Conservation (phyloP, 1,284 basidiomycete species). For the Schizophyllum amplum region DNA sequence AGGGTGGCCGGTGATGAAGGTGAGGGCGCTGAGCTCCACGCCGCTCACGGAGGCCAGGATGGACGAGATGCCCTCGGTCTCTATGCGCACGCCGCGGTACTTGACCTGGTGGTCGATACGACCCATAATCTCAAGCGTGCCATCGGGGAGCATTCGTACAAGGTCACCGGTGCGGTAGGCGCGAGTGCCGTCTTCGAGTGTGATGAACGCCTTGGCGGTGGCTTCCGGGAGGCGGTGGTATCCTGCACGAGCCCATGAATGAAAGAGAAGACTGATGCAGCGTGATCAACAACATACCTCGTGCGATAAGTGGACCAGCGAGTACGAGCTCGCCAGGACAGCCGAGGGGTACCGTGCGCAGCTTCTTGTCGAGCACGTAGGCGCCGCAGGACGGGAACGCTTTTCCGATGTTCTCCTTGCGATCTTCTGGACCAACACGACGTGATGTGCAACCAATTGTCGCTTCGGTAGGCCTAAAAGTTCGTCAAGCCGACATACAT, state of each 20-base stretch:
- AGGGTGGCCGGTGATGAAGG: constrained; percentile 30
- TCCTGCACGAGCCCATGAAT: not conserved
- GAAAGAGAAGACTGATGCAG: not conserved
- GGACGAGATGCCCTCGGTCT: constrained; percentile 34
- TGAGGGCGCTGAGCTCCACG: constrained; percentile 24
- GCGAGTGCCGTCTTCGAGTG: not conserved
- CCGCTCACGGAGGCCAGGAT: constrained; percentile 24
- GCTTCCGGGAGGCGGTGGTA: not conserved
- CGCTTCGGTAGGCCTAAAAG: constrained; percentile 11
- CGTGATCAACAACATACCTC: not conserved
- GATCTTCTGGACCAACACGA: constrained; percentile 9
- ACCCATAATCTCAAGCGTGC: constrained; percentile 46
- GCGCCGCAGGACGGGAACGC: constrained; percentile 12
- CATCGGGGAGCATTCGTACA: constrained; percentile 22
- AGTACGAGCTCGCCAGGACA: constrained; percentile 2
- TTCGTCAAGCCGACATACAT: not conserved
- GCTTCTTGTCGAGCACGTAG: constrained; percentile 9
- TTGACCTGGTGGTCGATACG: constrained; percentile 55
- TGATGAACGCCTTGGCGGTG: not conserved
- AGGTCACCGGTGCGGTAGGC: not conserved
- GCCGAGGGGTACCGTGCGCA: not conserved
- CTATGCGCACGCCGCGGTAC: constrained; percentile 37
- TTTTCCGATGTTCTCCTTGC: constrained; percentile 14
- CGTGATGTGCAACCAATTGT: constrained; percentile 14
- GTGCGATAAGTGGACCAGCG: not conserved